Evolutionary conservation across 2,329 filamentous ascomycete species (phyloP), one percentile per base, ranked within the genome.

Genomic region (Trichoderma sp.): DNA sequence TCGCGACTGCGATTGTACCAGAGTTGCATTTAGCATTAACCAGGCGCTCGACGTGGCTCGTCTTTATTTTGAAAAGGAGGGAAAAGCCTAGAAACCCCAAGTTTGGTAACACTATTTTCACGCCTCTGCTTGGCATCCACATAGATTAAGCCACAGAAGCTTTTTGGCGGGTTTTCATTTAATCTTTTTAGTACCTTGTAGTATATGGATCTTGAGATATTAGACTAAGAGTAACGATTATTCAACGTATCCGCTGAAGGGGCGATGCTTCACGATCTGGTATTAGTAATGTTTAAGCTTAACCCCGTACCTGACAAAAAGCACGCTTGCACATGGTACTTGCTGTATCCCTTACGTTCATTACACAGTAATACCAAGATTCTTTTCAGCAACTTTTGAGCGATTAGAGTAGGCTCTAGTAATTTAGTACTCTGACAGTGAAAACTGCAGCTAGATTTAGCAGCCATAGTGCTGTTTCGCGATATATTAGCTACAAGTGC

Each of bases 61-160:
- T n/a, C 33, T 66, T 14, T 66, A 66, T 58, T 66, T 66, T 33
- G 52, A 66, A 55, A 40, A 66, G 21, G 62, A 65, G 37, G 57
- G 47, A 21, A 49, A 8, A 11, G 16, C 13, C 1, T 37, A 31
- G n/a, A 29, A 65, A 16, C 35, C n/a, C 19, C 40, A 29, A 11
- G 16, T 21, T 19, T 55, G 6, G 24, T 13, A 14, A 29, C 31
- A 57, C 29, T 35, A 57, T 11, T 57, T 49, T 13, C 8, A 24
- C n/a, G 21, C 47, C 11, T 21, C 19, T 21, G 47, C 11, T 21
- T 24, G 21, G 19, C 47, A 49, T 11, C 47, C 11, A 11, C 40
- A 33, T 53, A 63, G 60, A 63, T 43, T 16, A 63, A 33, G 47
- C n/a, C 43, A 35, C 31, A 24, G 16, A 52, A 27, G 19, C 19